Percentiles rank a stretch among this genome's conserved stretches.
phyloP scores from a whole-genome alignment of 768 basidiomycete species.

The Asterophora lycoperdoides region DNA sequence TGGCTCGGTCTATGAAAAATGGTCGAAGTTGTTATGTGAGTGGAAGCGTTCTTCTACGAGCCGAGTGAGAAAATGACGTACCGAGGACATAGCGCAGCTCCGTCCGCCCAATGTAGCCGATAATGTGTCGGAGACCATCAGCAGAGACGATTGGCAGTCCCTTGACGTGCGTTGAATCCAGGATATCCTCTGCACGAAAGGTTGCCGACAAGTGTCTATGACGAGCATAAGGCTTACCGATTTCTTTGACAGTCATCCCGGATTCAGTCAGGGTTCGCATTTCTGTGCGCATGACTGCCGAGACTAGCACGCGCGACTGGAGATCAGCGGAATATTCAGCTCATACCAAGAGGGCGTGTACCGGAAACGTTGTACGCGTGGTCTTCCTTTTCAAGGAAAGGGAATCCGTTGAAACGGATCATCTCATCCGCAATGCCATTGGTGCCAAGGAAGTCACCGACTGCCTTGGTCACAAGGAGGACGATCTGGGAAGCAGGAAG shows the following conservation, averaged over 20 bases:
- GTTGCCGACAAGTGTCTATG: no score
- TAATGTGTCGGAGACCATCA: slow-evolving; percentile 53
- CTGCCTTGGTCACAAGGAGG: slow-evolving; percentile 92
- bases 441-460: slow-evolving; percentile 90
- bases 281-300: slow-evolving; percentile 85
- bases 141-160: slow-evolving; percentile 87
- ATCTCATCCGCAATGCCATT: slow-evolving; percentile 96
- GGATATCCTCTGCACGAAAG: slow-evolving; percentile 55
- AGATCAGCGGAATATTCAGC: not conserved
- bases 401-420: slow-evolving; percentile 96
- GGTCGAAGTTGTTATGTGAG: no score
- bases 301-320: slow-evolving; percentile 45
- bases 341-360: slow-evolving; percentile 32
- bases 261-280: slow-evolving; percentile 66
- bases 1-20: slow-evolving; percentile 58
- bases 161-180: slow-evolving; percentile 73
- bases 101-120: slow-evolving; percentile 85
- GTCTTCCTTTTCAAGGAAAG: slow-evolving; percentile 94
- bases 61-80: slow-evolving; percentile 25
- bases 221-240: slow-evolving; percentile 54
- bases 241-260: slow-evolving; percentile 71
- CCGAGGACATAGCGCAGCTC: slow-evolving; percentile 86
- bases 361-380: slow-evolving; percentile 88
- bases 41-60: not conserved
- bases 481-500: slow-evolving; percentile 65